Evolutionary conservation across 192 early-diverging fungal species (phyloP), one percentile per base, ranked within the genome.

Genomic region (Tieghemiomyces parasiticus): DNA sequence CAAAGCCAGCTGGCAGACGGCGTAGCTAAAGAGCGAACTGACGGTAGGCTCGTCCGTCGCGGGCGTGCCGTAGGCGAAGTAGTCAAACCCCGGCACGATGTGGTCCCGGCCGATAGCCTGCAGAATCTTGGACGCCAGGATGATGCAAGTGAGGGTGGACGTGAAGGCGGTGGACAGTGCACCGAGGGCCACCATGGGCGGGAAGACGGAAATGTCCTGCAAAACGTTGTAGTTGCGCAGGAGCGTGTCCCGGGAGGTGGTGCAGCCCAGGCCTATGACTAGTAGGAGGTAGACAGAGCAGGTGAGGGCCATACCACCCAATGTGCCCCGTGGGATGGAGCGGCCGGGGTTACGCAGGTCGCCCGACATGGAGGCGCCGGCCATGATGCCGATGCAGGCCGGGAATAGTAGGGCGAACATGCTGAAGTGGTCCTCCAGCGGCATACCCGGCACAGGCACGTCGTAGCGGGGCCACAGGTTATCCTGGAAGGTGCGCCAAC

Each of bases 351-450:
- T 78, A 59, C 77, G 71, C 50, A 86, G 70, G 38, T 79, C 73
- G 25, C 82, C 81, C n/a, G 80, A 82, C 77, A 86, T 77, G 25
- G 81, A 81, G 0, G 81, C 84, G 24, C 84, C 83, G 20, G 82
- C 80, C 64, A 85, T 74, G 26, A 85, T 78, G 35, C 83, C 83
- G 49, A 77, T 78, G 48, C 83, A 86, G 35, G 80, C 82, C 0
- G 83, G 83, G 63, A 86, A 86, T 25, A 86, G 67, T 10, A 86
- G 72, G 47, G 78, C 75, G 47, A 86, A 79, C 38, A 83, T 74
- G 1, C 67, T 70, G 55, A 72, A 66, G 24, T 73, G 64, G 1
- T 74, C 77, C 60, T 83, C 74, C 1, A 65, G 58, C 22, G 71
- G 47, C 20, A 68, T 63, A 46, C 78, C 81, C 14, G 61, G 65